Percentiles rank a stretch among this genome's conserved stretches.
phyloP scores from a whole-genome alignment of 2,329 filamentous ascomycete genomes.

The Penicillium sp. region DNA sequence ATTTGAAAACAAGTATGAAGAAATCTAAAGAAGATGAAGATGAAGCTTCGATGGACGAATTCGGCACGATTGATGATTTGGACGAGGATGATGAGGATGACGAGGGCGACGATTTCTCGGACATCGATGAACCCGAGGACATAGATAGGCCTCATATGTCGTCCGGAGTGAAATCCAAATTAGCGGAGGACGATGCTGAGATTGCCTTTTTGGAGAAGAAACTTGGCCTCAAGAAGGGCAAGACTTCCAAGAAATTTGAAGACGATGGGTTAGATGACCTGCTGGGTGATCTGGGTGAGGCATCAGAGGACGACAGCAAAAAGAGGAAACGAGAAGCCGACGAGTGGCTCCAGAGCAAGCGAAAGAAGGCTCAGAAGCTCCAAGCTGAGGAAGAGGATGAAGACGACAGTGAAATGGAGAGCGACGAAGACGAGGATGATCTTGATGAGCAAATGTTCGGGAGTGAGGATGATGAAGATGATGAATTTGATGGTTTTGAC shows the following conservation, averaged over 20 bases:
- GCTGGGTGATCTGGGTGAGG: slow-evolving; percentile 65
- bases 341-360: slow-evolving; percentile 60
- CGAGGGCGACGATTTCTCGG: slow-evolving; percentile 29
- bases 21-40: slow-evolving; percentile 23
- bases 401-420: slow-evolving; percentile 30
- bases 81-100: slow-evolving; percentile 26
- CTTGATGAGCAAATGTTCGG: slow-evolving; percentile 3
- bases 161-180: slow-evolving; percentile 56
- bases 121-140: slow-evolving; percentile 13
- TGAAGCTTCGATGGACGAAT: neutral
- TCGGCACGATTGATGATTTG: neutral
- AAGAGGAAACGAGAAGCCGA: slow-evolving; percentile 64
- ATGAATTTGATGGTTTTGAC: slow-evolving; percentile 37
- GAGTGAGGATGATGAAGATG: slow-evolving; percentile 23
- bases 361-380: slow-evolving; percentile 51
- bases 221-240: slow-evolving; percentile 76
- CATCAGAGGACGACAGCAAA: slow-evolving; percentile 50
- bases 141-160: slow-evolving; percentile 28
- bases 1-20: neutral
- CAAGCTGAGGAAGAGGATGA: slow-evolving; percentile 20
- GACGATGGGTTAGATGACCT: slow-evolving; percentile 83
- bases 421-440: slow-evolving; percentile 33
- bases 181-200: slow-evolving; percentile 82
- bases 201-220: slow-evolving; percentile 86
- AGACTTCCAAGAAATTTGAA: slow-evolving; percentile 68